A percentile compares a stretch with the other conserved stretches of the same genome.
Evolutionary conservation across 2,329 filamentous ascomycete species (phyloP).

Genomic region (Sporothrix variecibatus): DNA sequence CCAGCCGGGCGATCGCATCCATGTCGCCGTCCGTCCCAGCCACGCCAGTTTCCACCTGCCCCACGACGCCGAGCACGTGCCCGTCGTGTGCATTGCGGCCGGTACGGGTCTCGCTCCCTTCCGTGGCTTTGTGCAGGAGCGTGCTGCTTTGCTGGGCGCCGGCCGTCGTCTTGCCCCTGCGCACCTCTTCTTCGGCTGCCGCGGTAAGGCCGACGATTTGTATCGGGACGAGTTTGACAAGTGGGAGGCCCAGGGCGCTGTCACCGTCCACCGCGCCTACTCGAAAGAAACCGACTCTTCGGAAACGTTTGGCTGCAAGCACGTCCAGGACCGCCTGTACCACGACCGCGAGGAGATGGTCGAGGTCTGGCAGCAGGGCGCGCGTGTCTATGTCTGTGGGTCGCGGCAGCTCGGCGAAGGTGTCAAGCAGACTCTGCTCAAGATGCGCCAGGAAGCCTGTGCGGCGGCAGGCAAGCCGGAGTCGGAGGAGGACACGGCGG

Average conservation of each 20-base stretch:
- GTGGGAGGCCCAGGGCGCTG: conserved; percentile 63
- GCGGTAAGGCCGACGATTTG: conserved; percentile 28
- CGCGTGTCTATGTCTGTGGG: conserved; percentile 64
- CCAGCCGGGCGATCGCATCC: conserved; percentile 50
- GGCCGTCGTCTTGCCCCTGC: conserved; percentile 39
- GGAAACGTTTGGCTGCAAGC: conserved; percentile 37
- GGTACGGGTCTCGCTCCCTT: conserved; percentile 63
- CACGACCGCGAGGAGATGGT: conserved; percentile 41
- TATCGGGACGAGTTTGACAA: conserved; percentile 59
- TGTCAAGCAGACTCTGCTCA: conserved; percentile 43
- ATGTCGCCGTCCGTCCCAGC: conserved; percentile 53
- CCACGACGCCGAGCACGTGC: conserved; percentile 46
- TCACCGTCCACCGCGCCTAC: conserved; percentile 63
- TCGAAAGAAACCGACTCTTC: conserved; percentile 49
- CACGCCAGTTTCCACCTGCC: conserved; percentile 52
- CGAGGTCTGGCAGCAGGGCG: conserved; percentile 40
- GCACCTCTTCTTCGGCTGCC: conserved; percentile 32
- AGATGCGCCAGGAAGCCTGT: conserved; percentile 36
- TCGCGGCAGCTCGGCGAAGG: conserved; percentile 47
- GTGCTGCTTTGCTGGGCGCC: conserved; percentile 51
- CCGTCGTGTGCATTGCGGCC: conserved; percentile 52
- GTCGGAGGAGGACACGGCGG: conserved; percentile 43
- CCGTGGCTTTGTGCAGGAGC: conserved; percentile 63
- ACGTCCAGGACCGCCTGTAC: conserved; percentile 54
- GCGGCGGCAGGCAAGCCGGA: conserved; percentile 29